Evolutionary conservation across 768 basidiomycete genomes (phyloP).

Genomic region (Phaeolepiota aurea): DNA sequence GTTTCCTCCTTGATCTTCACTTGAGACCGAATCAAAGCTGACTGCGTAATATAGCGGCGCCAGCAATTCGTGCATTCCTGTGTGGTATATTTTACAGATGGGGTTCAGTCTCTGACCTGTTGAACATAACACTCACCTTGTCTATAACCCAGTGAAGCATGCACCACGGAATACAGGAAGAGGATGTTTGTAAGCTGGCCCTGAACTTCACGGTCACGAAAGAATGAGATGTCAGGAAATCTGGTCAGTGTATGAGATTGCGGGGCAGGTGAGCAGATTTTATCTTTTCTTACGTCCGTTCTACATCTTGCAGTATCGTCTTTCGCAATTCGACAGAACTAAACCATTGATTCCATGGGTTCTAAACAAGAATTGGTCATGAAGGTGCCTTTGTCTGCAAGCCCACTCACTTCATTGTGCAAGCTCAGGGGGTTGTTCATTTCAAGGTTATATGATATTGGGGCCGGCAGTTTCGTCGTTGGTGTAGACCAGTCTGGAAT

Average conservation of each 20-base stretch:
- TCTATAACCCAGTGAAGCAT: slow-evolving; percentile 84
- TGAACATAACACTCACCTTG: slow-evolving; percentile 39
- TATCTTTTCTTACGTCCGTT: slow-evolving; percentile 70
- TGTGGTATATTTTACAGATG: too few relatives aligned
- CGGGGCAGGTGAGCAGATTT: slow-evolving; percentile 1
- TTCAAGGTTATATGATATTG: slow-evolving; percentile 38
- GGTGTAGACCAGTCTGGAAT: slow-evolving; percentile 40
- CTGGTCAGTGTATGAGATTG: slow-evolving; percentile 27
- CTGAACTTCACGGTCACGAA: slow-evolving; percentile 69
- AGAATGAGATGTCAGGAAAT: slow-evolving; percentile 95
- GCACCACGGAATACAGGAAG: slow-evolving; percentile 72
- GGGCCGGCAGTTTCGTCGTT: slow-evolving; percentile 19
- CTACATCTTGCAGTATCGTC: slow-evolving; percentile 89
- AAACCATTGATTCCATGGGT: slow-evolving; percentile 97
- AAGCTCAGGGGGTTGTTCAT: slow-evolving; percentile 77
- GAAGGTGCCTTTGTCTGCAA: too few relatives aligned
- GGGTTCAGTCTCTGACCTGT: too few relatives aligned
- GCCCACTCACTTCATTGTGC: slow-evolving; percentile 57
- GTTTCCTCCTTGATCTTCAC: slow-evolving; percentile 16
- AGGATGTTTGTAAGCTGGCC: slow-evolving; percentile 77
- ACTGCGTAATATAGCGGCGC: slow-evolving; percentile 81
- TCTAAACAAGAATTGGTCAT: too few relatives aligned
- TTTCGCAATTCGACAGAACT: slow-evolving; percentile 80
- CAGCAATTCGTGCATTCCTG: slow-evolving; percentile 95
- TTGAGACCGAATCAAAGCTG: slow-evolving; percentile 70